phyloP scores from a whole-genome alignment of 2,329 filamentous ascomycete genomes.

The Botryosphaeria dothidea region DNA sequence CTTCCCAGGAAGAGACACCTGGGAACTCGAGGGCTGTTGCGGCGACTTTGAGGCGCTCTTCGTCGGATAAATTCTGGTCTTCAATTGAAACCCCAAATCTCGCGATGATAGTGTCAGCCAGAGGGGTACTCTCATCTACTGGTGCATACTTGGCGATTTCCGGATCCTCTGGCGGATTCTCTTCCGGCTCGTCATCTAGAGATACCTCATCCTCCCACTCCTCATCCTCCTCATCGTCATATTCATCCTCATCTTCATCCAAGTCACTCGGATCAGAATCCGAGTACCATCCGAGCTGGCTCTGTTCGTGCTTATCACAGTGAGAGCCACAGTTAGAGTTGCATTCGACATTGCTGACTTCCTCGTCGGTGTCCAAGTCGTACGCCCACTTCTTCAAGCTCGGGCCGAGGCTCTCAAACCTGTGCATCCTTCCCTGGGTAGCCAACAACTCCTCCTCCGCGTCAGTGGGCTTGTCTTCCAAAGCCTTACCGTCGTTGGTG shows the following conservation, averaged over 20 bases:
- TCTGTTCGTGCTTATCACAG: background rate
- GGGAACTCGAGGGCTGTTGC: background rate
- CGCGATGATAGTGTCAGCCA: background rate
- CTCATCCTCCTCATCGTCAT: constrained; percentile 8
- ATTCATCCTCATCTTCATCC: constrained; percentile 17
- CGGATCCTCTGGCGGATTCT: background rate
- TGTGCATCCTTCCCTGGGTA: constrained; percentile 9
- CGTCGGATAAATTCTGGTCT: background rate
- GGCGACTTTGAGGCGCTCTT: background rate
- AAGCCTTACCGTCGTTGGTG: background rate
- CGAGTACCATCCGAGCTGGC: background rate
- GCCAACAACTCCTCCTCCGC: background rate
- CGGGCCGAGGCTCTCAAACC: constrained; percentile 23
- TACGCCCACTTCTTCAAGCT: constrained; percentile 23
- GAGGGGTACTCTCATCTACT: background rate
- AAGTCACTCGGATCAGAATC: background rate
- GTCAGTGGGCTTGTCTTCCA: background rate
- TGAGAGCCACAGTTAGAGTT: background rate
- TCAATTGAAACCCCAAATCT: background rate
- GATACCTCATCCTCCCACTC: background rate
- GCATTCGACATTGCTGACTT: constrained; percentile 25
- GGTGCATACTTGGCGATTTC: background rate
- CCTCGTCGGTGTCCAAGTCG: constrained; percentile 30
- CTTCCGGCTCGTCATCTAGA: background rate
- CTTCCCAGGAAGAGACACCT: background rate